These are phyloP conservation scores for Fusarium subglutinans DNA, from an alignment of 2,329 filamentous ascomycete species.

Conservation along the genomic window DNA sequence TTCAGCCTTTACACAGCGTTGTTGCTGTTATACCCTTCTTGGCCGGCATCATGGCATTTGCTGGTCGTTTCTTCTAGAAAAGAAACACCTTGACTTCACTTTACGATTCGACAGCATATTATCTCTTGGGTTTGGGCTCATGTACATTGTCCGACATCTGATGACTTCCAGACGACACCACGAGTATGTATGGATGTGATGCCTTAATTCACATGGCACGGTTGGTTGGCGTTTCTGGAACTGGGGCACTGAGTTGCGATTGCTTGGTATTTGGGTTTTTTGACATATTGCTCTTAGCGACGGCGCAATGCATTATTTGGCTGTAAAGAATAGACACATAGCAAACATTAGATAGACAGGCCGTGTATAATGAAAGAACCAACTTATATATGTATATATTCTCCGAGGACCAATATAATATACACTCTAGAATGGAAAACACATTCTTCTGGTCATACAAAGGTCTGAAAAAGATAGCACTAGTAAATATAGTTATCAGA, in stretches of 20 bases:
- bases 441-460: not conserved
- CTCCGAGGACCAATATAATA: not conserved
- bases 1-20: slow-evolving; percentile 34
- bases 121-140: not conserved
- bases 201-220: slow-evolving; percentile 7
- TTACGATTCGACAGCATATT: slow-evolving; percentile 1
- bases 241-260: slow-evolving; percentile 9
- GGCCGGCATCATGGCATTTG: slow-evolving; percentile 39
- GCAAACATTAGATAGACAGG: slow-evolving; percentile 15
- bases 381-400: not conserved
- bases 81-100: not conserved
- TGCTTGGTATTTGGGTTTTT: not conserved
- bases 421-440: not conserved
- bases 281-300: slow-evolving; percentile 23
- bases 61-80: slow-evolving; percentile 33
- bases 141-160: not conserved
- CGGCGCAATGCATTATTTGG: slow-evolving; percentile 18
- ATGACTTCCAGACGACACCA: not conserved
- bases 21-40: slow-evolving; percentile 42
- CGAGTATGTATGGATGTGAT: slow-evolving; percentile 8
- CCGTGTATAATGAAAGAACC: slow-evolving; percentile 4
- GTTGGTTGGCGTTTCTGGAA: slow-evolving; percentile 20
- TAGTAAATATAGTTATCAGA: not conserved
- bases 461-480: not conserved
- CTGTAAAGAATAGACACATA: slow-evolving; percentile 10